Evolutionary conservation across 495 filamentous ascomycete genomes (phyloP).

Genomic region (Penicillium lividum): DNA sequence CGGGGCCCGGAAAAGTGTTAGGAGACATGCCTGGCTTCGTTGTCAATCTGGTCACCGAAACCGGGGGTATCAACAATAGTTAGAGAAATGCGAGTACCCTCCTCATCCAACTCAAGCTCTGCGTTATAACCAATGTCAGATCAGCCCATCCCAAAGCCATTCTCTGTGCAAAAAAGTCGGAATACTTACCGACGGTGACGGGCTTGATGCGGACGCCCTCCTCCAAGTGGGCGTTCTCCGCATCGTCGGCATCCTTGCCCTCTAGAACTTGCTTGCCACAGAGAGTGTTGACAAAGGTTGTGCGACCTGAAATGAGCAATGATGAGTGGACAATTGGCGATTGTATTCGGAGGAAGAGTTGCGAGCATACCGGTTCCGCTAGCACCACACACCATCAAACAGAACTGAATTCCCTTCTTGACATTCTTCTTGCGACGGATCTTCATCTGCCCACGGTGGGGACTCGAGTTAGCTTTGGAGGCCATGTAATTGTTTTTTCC

Average conservation of each 20-base stretch:
- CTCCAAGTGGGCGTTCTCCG: conserved; percentile 83
- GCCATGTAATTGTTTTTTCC: conserved; percentile 14
- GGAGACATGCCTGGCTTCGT: conserved; percentile 82
- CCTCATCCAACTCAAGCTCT: conserved; percentile 97
- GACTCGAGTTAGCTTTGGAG: conserved; percentile 26
- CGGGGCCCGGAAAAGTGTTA: not conserved
- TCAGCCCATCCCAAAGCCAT: not conserved
- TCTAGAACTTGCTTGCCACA: conserved; percentile 90
- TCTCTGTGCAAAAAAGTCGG: conserved; percentile 6
- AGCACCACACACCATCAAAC: conserved; percentile 99
- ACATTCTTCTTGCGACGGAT: conserved; percentile 99
- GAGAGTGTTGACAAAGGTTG: conserved; percentile 98
- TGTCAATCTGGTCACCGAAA: conserved; percentile 98
- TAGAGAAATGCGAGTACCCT: conserved; percentile 95
- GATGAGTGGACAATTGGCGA: conserved; percentile 33
- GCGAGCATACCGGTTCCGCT: conserved; percentile 85
- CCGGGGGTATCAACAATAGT: conserved; percentile 98
- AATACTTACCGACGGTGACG: conserved; percentile 84
- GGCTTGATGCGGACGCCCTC: conserved; percentile 98
- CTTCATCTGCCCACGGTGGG: conserved; percentile 65
- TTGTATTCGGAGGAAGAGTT: conserved; percentile 4
- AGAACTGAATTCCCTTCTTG: conserved; percentile 99
- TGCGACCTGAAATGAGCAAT: conserved; percentile 66
- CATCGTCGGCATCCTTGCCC: conserved; percentile 88
- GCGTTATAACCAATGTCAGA: not conserved